Evolutionary conservation across 1,284 basidiomycete genomes (phyloP).

Genomic region (Cystobasidium sp.): DNA sequence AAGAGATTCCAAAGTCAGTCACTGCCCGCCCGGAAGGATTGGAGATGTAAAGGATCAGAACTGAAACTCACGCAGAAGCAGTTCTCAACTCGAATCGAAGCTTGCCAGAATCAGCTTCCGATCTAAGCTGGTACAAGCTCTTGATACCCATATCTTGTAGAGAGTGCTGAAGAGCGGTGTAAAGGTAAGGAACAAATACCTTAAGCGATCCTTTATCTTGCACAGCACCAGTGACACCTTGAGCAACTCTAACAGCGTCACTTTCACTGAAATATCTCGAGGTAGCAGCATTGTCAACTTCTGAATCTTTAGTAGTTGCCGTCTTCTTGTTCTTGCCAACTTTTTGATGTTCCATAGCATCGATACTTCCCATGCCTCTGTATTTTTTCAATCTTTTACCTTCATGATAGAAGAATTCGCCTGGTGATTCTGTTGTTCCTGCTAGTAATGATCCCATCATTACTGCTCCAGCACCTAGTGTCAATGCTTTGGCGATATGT

Average conservation of each 20-base stretch:
- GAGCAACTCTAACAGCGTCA: slow-evolving; percentile 90
- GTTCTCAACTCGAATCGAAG: slow-evolving; percentile 94
- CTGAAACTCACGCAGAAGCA: slow-evolving; percentile 75
- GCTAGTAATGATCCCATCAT: slow-evolving; percentile 99
- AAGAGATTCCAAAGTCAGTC: slow-evolving; percentile 68
- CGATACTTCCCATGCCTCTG: slow-evolving; percentile 95
- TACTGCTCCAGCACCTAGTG: slow-evolving; percentile 90
- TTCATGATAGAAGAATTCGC: slow-evolving; percentile 94
- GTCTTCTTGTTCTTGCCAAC: slow-evolving; percentile 47
- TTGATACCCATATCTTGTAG: slow-evolving; percentile 90
- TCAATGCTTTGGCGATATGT: slow-evolving; percentile 94
- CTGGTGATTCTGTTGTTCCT: slow-evolving; percentile 95
- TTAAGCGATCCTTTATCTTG: slow-evolving; percentile 95
- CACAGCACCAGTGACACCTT: slow-evolving; percentile 92
- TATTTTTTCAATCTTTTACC: slow-evolving; percentile 99
- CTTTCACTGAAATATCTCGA: slow-evolving; percentile 96
- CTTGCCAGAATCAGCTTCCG: slow-evolving; percentile 67
- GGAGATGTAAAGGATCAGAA: slow-evolving; percentile 73
- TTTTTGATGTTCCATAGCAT: slow-evolving; percentile 91
- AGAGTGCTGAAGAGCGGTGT: slow-evolving; percentile 76
- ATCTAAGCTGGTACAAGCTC: slow-evolving; percentile 68
- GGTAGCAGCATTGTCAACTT: slow-evolving; percentile 89
- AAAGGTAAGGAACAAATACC: slow-evolving; percentile 76
- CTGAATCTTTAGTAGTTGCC: slow-evolving; percentile 55
- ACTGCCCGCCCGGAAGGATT: slow-evolving; percentile 67